phyloP scores from a whole-genome alignment of 352 stramenopile genomes.

The Phytophthora melonis region DNA sequence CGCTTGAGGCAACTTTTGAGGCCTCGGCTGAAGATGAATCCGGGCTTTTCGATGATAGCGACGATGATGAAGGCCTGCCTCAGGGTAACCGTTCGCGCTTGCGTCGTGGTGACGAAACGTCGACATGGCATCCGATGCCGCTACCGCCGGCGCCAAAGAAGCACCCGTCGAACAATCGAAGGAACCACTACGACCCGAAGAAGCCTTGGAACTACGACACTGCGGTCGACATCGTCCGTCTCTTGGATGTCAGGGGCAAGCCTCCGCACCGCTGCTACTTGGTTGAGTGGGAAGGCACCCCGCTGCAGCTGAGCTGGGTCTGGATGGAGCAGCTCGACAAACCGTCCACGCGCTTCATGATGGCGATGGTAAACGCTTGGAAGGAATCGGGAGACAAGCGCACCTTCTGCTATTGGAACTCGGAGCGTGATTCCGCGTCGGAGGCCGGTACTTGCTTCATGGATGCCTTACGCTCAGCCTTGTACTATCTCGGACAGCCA shows the following conservation, averaged over 20 bases:
- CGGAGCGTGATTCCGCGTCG: not conserved
- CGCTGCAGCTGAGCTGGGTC: slow-evolving; percentile 12
- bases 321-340: slow-evolving; percentile 8
- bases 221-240: not conserved
- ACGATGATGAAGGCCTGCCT: not conserved
- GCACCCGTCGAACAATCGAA: too few species aligned
- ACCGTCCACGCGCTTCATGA: not conserved
- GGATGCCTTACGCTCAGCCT: not conserved
- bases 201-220: slow-evolving; percentile 3
- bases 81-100: not conserved
- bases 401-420: not conserved
- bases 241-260: slow-evolving; percentile 4
- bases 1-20: too few species aligned
- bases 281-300: not conserved
- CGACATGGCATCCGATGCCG: not conserved
- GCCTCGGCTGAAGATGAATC: too few species aligned
- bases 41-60: too few species aligned
- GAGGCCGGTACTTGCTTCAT: not conserved
- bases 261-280: slow-evolving; percentile 10
- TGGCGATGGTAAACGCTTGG: not conserved
- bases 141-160: not conserved
- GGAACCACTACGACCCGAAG: slow-evolving; percentile 14
- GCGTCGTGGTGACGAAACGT: not conserved
- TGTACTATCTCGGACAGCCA: not conserved
- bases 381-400: not conserved